Base-by-base conservation (phyloP, 805 yeast genomes). In the Pichia gijzeniarum region DNA sequence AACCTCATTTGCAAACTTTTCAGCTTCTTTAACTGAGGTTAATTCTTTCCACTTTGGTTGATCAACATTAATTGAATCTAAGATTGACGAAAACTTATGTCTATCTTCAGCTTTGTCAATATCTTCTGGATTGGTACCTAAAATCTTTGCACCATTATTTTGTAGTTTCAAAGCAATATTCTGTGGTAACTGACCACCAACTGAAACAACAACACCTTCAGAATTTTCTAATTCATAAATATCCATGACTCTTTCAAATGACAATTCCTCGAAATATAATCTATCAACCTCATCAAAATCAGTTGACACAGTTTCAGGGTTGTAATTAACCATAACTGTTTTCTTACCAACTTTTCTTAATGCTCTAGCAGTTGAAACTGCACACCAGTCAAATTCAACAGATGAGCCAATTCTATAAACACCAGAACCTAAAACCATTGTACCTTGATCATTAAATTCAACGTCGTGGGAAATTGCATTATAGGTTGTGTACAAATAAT, bases 351-450 rank as follows among this genome's bases (percentile, higher is more conserved):
- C 73, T 44, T 79, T 84, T 67, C 99, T 81, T 58, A 91, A 79
- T 37, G 97, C 89, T 64, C 97, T 82, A 46, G 95, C 96, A 48
- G 99, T 85, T 53, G 93, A 79, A 52, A 91, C 99, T 45, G 98
- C 99, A 76, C 99, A 91, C 99, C 99, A 91, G 68, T 91, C 99
- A 60, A 91, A 91, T 71, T 93, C 99, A 45, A 91, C 99, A 28
- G 97, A 89, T 2, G 97, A 90, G 48, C 99, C 99, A 65, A 91
- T 91, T 69, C 99, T 80, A 78, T 91, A 91, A 42, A 93, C 99
- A 73, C 99, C 98, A n/a, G 97, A 89, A 44, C 98, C 99, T 57
- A 91, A 75, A 35, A 91, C 98, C 79, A 93, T 72, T 50, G 93
- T 84, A 61, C 98, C 98, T 54, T 85, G 76, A 48, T 91, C 98